Percentiles rank a stretch among this genome's conserved stretches.
Evolutionary conservation across 1,139 yeast genomes (phyloP).

Genomic region (Nadsonia commutata): DNA sequence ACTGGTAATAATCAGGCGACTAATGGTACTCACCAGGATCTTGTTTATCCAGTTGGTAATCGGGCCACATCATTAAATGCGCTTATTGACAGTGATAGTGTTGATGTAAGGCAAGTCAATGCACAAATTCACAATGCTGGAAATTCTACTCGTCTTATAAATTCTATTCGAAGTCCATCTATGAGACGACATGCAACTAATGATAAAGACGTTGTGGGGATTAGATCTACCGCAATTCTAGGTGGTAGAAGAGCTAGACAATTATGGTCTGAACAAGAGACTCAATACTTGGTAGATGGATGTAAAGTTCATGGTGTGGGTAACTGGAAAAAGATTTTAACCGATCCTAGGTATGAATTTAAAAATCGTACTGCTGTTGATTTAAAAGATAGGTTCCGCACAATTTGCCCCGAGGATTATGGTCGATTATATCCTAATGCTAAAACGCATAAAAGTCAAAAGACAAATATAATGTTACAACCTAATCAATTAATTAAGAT

Average conservation of each 20-base stretch:
- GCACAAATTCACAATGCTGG: no score
- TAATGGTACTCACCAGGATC: background rate
- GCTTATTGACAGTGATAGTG: no score
- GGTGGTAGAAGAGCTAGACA: slow-evolving; percentile 20
- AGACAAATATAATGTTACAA: slow-evolving; percentile 8
- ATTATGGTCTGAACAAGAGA: slow-evolving; percentile 30
- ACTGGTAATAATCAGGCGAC: background rate
- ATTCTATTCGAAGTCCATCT: no score
- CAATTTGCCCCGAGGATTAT: slow-evolving; percentile 32
- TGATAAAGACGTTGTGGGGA: no score
- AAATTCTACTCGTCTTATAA: no score
- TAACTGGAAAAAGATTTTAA: slow-evolving; percentile 31
- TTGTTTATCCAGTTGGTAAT: background rate
- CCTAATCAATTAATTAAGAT: slow-evolving; percentile 21
- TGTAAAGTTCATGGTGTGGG: slow-evolving; percentile 31
- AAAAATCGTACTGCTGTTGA: slow-evolving; percentile 31
- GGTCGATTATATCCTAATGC: slow-evolving; percentile 30
- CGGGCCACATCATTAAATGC: no score
- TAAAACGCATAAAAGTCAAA: slow-evolving; percentile 23
- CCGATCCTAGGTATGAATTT: slow-evolving; percentile 27
- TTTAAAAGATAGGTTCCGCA: slow-evolving; percentile 28
- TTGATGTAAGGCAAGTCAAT: no score
- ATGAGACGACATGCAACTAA: no score
- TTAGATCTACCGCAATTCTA: background rate
- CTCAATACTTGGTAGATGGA: slow-evolving; percentile 28